Conservation (phyloP, 1,284 basidiomycete species). For the Tylopilus sp. region DNA sequence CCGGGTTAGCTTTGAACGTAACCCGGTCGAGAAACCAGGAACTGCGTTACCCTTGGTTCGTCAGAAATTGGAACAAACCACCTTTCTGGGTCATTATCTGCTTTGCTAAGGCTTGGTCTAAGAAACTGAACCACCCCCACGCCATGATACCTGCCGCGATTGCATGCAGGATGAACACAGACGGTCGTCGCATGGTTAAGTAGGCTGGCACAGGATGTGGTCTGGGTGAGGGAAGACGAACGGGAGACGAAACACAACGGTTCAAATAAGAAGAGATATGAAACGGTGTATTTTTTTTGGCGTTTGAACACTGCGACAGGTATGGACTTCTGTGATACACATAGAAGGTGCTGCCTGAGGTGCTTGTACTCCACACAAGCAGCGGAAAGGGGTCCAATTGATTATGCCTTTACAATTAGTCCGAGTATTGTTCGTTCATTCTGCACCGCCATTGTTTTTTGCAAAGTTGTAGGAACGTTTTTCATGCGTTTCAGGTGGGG, state of each 20-base stretch:
- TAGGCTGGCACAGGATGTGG: background rate
- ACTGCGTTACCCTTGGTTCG: slow-evolving; percentile 65
- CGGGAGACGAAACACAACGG: background rate
- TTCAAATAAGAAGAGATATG: background rate
- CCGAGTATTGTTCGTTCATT: too few relatives aligned
- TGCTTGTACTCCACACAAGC: background rate
- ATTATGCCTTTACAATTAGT: background rate
- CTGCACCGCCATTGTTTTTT: too few relatives aligned
- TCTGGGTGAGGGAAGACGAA: background rate
- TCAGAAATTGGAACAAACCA: slow-evolving; percentile 69
- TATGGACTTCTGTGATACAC: background rate
- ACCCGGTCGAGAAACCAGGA: background rate
- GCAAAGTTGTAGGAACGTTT: too few relatives aligned
- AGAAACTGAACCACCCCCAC: slow-evolving; percentile 39
- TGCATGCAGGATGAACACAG: slow-evolving; percentile 37
- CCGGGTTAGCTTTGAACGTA: background rate
- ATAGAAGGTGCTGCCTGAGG: background rate
- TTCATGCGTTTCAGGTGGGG: too few relatives aligned
- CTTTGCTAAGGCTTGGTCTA: background rate
- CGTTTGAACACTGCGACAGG: background rate
- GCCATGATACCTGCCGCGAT: slow-evolving; percentile 43
- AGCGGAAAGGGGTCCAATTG: background rate
- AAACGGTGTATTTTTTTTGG: background rate
- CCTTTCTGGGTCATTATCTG: slow-evolving; percentile 50
- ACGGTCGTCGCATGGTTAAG: slow-evolving; percentile 11